A percentile compares a stretch with the other conserved stretches of the same genome.
Evolutionary conservation across 768 basidiomycete genomes (phyloP).

Genomic region (Mycena rebaudengoi): DNA sequence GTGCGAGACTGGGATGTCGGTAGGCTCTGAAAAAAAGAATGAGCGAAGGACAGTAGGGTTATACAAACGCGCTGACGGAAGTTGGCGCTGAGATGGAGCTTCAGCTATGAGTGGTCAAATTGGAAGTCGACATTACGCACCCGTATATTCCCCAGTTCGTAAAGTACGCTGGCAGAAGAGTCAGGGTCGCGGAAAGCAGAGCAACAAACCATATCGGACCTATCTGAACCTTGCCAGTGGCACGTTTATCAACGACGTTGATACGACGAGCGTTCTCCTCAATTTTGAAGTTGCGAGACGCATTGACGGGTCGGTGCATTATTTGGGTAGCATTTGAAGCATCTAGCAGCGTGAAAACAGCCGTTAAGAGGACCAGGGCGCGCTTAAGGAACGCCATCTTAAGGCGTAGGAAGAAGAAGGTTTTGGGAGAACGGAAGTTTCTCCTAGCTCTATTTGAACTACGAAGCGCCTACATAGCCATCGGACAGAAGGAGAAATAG

Average conservation of each 20-base stretch:
- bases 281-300: slow-evolving; percentile 47
- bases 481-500: too few species aligned
- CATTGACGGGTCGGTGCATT: slow-evolving; percentile 61
- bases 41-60: too few species aligned
- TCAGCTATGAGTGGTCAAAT: too few species aligned
- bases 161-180: slow-evolving; percentile 55
- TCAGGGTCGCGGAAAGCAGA: neutral
- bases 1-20: slow-evolving; percentile 62
- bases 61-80: too few species aligned
- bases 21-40: slow-evolving; percentile 60
- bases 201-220: neutral
- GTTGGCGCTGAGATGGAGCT: too few species aligned
- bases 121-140: neutral
- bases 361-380: slow-evolving; percentile 11
- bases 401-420: too few species aligned
- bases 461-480: too few species aligned
- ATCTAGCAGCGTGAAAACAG: slow-evolving; percentile 11
- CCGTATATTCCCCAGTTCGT: slow-evolving; percentile 72
- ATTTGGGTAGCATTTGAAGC: slow-evolving; percentile 53
- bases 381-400: too few species aligned
- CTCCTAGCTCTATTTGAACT: too few species aligned
- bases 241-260: slow-evolving; percentile 51
- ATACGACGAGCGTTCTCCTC: slow-evolving; percentile 48
- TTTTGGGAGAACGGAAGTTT: too few species aligned
- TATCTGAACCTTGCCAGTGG: slow-evolving; percentile 47